These are phyloP conservation scores for Rhodamnia argentea DNA, from an alignment of 345 rosid species.

Conservation along the genomic window DNA sequence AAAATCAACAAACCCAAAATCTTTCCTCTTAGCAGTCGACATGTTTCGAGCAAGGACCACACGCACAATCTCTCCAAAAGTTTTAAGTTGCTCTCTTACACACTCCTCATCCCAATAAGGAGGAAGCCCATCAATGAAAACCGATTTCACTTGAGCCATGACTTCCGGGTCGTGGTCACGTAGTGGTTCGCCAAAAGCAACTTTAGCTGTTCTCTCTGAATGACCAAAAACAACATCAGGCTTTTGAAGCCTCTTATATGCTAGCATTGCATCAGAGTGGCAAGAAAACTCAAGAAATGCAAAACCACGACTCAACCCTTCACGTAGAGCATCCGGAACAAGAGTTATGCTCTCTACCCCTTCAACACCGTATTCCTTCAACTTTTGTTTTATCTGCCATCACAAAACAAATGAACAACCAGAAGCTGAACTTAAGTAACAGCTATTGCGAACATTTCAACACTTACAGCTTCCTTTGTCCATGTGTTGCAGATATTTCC, in stretches of 20 bases:
- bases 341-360: slow-evolving; percentile 44
- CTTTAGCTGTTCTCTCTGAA: slow-evolving; percentile 55
- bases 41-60: slow-evolving; percentile 50
- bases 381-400: slow-evolving; percentile 44
- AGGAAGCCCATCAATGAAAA: slow-evolving; percentile 59
- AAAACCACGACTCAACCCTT: slow-evolving; percentile 64
- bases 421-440: neutral
- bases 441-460: neutral
- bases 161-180: slow-evolving; percentile 57
- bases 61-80: slow-evolving; percentile 34
- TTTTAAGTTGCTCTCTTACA: slow-evolving; percentile 28
- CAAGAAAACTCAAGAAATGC: slow-evolving; percentile 59
- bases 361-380: slow-evolving; percentile 46
- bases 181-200: slow-evolving; percentile 60
- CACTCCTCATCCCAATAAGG: slow-evolving; percentile 51
- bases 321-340: slow-evolving; percentile 47
- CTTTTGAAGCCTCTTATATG: slow-evolving; percentile 57
- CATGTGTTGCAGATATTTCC: slow-evolving; percentile 67
- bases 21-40: slow-evolving; percentile 58
- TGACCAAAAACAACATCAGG: slow-evolving; percentile 62
- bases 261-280: slow-evolving; percentile 53
- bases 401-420: neutral
- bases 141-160: slow-evolving; percentile 57
- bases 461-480: slow-evolving; percentile 63
- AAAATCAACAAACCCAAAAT: slow-evolving; percentile 55